A percentile compares a stretch with the other conserved stretches of the same genome.
Evolutionary conservation across 345 rosid genomes (phyloP).

Genomic region (Aurinia saxatilis): DNA sequence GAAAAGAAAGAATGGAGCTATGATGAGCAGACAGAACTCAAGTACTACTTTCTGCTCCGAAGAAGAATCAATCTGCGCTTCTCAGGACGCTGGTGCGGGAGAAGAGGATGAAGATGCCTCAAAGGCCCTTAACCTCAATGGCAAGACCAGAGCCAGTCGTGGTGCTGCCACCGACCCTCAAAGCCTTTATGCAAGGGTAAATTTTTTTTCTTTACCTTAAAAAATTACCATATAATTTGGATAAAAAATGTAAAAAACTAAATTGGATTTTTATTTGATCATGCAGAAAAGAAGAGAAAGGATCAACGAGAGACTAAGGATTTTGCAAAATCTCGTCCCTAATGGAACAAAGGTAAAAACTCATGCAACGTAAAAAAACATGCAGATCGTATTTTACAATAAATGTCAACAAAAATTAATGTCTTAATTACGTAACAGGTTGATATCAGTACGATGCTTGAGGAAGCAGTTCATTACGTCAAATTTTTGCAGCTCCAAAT

Average conservation of each 20-base stretch:
- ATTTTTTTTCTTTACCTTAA: neutral
- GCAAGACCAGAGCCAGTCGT: slow-evolving; percentile 69
- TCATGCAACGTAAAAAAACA: neutral
- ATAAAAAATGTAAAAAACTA: neutral
- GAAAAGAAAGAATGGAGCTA: slow-evolving; percentile 23
- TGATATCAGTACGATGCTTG: slow-evolving; percentile 93
- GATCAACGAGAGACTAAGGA: slow-evolving; percentile 71
- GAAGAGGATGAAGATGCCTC: slow-evolving; percentile 38
- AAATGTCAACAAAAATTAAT: neutral
- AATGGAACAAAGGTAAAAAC: slow-evolving; percentile 74
- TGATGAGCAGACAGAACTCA: slow-evolving; percentile 35
- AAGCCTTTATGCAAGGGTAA: slow-evolving; percentile 84
- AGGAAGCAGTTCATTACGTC: slow-evolving; percentile 87
- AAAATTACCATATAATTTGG: too few relatives aligned
- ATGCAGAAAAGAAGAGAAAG: slow-evolving; percentile 84
- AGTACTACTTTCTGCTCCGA: slow-evolving; percentile 57
- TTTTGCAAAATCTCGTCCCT: slow-evolving; percentile 77
- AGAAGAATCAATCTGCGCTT: slow-evolving; percentile 43
- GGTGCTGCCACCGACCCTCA: slow-evolving; percentile 88
- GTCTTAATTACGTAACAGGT: slow-evolving; percentile 39
- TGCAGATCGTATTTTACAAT: neutral
- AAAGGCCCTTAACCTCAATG: slow-evolving; percentile 40
- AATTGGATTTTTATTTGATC: neutral
- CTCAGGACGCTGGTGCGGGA: slow-evolving; percentile 27
- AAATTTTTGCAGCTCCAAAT: slow-evolving; percentile 85